Base-by-base conservation (phyloP, 1,139 yeast genomes). In the Schizosaccharomyces versatilis region DNA sequence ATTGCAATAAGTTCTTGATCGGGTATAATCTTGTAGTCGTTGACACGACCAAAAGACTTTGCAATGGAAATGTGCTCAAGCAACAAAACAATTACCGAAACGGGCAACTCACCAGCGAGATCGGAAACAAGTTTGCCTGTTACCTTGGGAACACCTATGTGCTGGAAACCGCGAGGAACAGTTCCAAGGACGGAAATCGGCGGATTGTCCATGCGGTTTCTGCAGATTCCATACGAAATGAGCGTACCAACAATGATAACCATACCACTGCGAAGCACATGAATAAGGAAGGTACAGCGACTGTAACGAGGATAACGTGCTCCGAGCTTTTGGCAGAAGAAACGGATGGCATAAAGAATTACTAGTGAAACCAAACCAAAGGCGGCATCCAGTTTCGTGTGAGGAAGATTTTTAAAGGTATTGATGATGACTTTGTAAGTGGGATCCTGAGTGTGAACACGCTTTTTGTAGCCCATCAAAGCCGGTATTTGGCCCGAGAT, bases 1-100 rank as follows among this genome's bases (percentile, higher is more conserved):
- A 88, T 88, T 47, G 97, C 96, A 65, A 88, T 77, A 59, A 88
- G 76, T 67, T 88, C 97, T 71, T 88, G 97, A 69, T 88, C 88
- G 52, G 97, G 95, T 58, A 80, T 76, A 64, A 88, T 81, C 64
- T 84, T 84, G 69, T 88, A 88, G 66, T 84, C 95, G 65, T 88
- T 86, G 61, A 86, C 72, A 69, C 96, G 77, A 59, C 95, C 97
- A 65, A 88, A 88, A 2, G 95, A 84, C 68, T 86, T 88, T 56
- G 96, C 75, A 63, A 88, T 88, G 56, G 96, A 90, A 66, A 88
- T 86, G 67, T 88, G 97, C 68, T 88, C 96, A 61, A 88, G 73
- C 58, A 88, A 75, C 61, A 88, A 73, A 57, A 88, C 80, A 61
- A 88, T 81, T 38, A 80, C 76, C 12, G 95, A 81, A 41, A 86